Base-by-base conservation (phyloP, 495 filamentous ascomycete species). In the Penicillium flavigenum region DNA sequence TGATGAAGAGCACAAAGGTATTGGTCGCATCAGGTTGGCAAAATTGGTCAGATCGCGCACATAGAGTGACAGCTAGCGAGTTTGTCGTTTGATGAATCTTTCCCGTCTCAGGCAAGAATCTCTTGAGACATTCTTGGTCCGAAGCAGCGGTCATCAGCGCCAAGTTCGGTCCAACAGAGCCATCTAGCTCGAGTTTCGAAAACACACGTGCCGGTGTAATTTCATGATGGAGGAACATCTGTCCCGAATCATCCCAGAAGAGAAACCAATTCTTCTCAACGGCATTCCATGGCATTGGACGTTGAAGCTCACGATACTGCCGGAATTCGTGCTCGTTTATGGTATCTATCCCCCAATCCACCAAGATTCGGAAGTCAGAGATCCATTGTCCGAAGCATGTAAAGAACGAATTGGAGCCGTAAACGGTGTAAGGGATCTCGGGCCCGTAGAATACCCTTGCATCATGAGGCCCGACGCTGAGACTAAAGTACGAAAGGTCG, bases 241-340 rank as follows among this genome's bases (percentile, higher is more conserved):
- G 53, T 43, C 72, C 72, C 3, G 65, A 51, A 2, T 56, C 43
- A 63, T 81, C 79, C 81, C 81, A 83, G 66, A 83, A 84, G 9
- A 79, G 24, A 41, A 84, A 82, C 71, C 72, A 84, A 57, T 84
- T 83, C 75, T 83, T 83, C 64, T 84, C 80, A 5, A 83, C 39
- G 8, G 59, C 27, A 6, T 47, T 44, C 51, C 64, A 76, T 3
- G 74, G 68, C 5, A 32, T 38, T 3, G 79, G 79, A 1, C 81
- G 71, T 34, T 75, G 73, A 9, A 84, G 61, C 59, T 83, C 81
- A 1, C 72, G 79, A 1, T 66, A 72, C 16, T 51, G 39, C 1
- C 61, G 58, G 56, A 81, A 83, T 26, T 54, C 57, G 16, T 63
- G 56, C 0, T 65, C 34, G 0, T 47, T 36, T 10, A 61, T 55